These are phyloP conservation scores for Apiotrichum laibachii DNA, from an alignment of 1,284 basidiomycete species.

Conservation along the genomic window DNA sequence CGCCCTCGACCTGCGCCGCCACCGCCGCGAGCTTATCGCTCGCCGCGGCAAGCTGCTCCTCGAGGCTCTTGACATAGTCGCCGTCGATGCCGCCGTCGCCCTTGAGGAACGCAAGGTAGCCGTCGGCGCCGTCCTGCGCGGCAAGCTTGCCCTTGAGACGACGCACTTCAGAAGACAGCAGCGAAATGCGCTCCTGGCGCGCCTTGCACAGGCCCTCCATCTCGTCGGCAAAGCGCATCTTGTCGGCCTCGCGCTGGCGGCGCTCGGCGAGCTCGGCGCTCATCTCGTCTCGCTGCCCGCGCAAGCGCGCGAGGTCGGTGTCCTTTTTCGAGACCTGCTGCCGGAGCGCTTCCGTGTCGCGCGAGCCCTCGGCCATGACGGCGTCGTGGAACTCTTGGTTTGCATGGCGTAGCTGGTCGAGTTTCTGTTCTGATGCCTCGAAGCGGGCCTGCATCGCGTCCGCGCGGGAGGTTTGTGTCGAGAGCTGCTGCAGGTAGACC, in stretches of 20 bases:
- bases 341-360: slow-evolving; percentile 41
- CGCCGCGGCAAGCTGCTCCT: slow-evolving; percentile 57
- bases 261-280: slow-evolving; percentile 70
- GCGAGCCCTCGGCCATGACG: slow-evolving; percentile 33
- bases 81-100: slow-evolving; percentile 60
- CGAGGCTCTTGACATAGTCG: slow-evolving; percentile 64
- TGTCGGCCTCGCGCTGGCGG: slow-evolving; percentile 65
- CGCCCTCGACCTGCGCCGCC: slow-evolving; percentile 25
- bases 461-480: slow-evolving; percentile 32
- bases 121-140: slow-evolving; percentile 67
- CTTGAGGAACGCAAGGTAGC: slow-evolving; percentile 69
- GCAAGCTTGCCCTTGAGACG: slow-evolving; percentile 75
- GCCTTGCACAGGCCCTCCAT: slow-evolving; percentile 68
- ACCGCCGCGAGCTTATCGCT: slow-evolving; percentile 30
- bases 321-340: slow-evolving; percentile 60
- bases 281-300: slow-evolving; percentile 76
- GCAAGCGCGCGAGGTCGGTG: slow-evolving; percentile 68
- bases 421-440: slow-evolving; percentile 33
- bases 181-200: slow-evolving; percentile 72
- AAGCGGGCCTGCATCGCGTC: slow-evolving; percentile 33
- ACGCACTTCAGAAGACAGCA: slow-evolving; percentile 70
- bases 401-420: slow-evolving; percentile 37
- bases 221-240: slow-evolving; percentile 64
- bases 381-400: slow-evolving; percentile 44
- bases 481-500: slow-evolving; percentile 42